Evolutionary conservation across 805 yeast species (phyloP), one percentile per base, ranked within the genome.

Genomic region (Wickerhamiella parazyma): DNA sequence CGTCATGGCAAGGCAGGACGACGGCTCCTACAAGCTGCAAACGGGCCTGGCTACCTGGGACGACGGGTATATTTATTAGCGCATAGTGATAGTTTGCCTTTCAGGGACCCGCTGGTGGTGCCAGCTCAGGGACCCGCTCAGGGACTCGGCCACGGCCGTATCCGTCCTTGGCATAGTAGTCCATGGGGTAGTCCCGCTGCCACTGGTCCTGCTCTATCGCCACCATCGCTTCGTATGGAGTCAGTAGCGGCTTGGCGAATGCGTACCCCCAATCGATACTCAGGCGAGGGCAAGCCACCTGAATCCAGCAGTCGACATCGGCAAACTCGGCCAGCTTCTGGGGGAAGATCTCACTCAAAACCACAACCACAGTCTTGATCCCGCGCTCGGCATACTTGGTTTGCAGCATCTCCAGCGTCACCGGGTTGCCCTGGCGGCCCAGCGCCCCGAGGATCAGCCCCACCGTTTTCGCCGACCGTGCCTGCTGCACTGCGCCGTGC

Each of bases 241-340:
- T 89, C 46, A 91, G 63, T 35, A 91, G 64, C 0, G 98, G 98
- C 56, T 81, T 82, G 47, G 77, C 76, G 57, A 91, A 91, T 0
- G 98, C 98, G 60, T 91, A 91, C 0, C 98, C 98, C 98, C 98
- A 91, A 60, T 91, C 98, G 34, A 91, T 89, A 1, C 95, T 84
- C 37, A 91, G 65, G 55, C 98, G 69, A 0, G 98, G 98, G 59
- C 98, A 91, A 0, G 98, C 98, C 2, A 91, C 94, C 62, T 91
- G 98, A 11, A 91, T 82, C 69, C 91, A 91, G 1, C 87, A 94
- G 61, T 91, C 98, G 14, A 89, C 75, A 55, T 84, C 91, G 54
- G 84, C 87, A 62, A 91, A 91, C 78, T 82, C 80, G 9, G 95
- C 79, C 29, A 91, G 66, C 54, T 91, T 91, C 42, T 76, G 81